Percentiles rank a stretch among this genome's conserved stretches.
Evolutionary conservation across 495 filamentous ascomycete genomes (phyloP).

Genomic region (Penicillium bovifimosum): DNA sequence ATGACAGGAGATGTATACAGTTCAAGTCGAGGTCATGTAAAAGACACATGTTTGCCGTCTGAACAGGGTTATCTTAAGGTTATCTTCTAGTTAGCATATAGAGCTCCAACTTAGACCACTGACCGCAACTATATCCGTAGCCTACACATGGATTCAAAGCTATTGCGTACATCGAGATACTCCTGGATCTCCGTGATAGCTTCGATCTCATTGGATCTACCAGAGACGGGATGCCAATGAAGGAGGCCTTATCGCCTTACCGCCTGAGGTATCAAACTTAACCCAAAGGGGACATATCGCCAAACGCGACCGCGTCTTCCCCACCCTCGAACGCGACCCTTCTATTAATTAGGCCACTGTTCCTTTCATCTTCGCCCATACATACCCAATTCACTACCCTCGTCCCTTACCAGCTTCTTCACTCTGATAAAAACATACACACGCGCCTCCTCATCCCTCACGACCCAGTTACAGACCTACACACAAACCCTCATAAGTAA

Average conservation of each 20-base stretch:
- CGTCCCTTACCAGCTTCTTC: not conserved
- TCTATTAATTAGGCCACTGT: conserved; percentile 21
- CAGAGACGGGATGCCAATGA: not conserved
- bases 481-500: conserved; percentile 33
- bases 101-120: too few relatives aligned
- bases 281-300: conserved; percentile 35
- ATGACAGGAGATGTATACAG: too few relatives aligned
- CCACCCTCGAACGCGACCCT: conserved; percentile 32
- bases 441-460: not conserved
- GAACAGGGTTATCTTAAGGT: too few relatives aligned
- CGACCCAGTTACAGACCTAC: conserved; percentile 1
- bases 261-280: conserved; percentile 25
- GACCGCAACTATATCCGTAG: too few relatives aligned
- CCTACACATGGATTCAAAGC: too few relatives aligned
- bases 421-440: not conserved
- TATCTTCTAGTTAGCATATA: too few relatives aligned
- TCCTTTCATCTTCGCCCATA: conserved; percentile 18
- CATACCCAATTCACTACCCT: conserved; percentile 10
- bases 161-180: too few relatives aligned
- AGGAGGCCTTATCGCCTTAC: conserved; percentile 1
- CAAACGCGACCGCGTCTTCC: conserved; percentile 33
- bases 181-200: too few relatives aligned
- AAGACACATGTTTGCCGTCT: too few relatives aligned
- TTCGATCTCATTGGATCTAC: too few relatives aligned
- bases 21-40: too few relatives aligned